Conservation (phyloP, 495 filamentous ascomycete species). For the Delitschia confertaspora region DNA sequence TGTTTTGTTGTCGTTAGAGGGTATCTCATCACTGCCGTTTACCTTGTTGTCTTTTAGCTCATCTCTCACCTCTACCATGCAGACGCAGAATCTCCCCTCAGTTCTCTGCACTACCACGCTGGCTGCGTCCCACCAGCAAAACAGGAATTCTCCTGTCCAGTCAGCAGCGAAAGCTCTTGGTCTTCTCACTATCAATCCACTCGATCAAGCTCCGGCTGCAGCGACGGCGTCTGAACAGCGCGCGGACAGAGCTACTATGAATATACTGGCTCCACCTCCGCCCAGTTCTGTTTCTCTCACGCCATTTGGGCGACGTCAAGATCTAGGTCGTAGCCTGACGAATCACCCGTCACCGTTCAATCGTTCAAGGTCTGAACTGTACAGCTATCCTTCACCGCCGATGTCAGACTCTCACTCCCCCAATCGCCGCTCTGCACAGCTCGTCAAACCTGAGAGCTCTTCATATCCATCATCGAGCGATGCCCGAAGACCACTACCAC, state of each 20-base stretch:
- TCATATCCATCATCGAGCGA: conserved; percentile 18
- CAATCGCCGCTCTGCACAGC: conserved; percentile 20
- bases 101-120: conserved; percentile 16
- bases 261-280: conserved; percentile 28
- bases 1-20: conserved; percentile 3
- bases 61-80: conserved; percentile 23
- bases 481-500: conserved; percentile 9
- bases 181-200: conserved; percentile 15
- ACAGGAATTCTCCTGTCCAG: neutral
- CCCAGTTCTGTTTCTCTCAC: conserved; percentile 19
- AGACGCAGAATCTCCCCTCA: conserved; percentile 21
- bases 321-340: conserved; percentile 22
- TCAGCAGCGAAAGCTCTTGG: conserved; percentile 14
- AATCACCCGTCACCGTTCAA: conserved; percentile 25
- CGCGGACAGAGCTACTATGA: conserved; percentile 27
- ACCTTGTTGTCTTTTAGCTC: conserved; percentile 15
- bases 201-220: conserved; percentile 27
- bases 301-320: conserved; percentile 27
- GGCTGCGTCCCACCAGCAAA: conserved; percentile 14
- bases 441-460: conserved; percentile 23
- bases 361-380: conserved; percentile 21
- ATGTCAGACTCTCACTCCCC: conserved; percentile 38
- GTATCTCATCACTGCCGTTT: conserved; percentile 1
- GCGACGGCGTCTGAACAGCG: conserved; percentile 22
- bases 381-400: conserved; percentile 36